Evolutionary conservation across 2,329 filamentous ascomycete genomes (phyloP), one percentile per base, ranked within the genome.

Genomic region (Colletotrichum spaethianum): DNA sequence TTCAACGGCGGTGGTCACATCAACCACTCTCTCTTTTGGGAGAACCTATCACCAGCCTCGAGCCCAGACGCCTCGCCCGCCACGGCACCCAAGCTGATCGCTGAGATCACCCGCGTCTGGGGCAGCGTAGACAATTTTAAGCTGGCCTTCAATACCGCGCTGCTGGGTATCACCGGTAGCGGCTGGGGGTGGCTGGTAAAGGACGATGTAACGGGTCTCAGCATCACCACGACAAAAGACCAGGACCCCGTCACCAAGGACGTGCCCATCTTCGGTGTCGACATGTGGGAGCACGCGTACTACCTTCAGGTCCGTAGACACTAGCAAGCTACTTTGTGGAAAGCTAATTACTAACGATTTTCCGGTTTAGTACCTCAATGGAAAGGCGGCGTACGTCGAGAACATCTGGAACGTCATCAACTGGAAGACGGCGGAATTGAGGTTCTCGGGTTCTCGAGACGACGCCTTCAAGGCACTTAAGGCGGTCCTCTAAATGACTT

Each of bases 211-310:
- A 88, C 84, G 1, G 87, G 86, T 1, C 81, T 97, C 75, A 88
- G 90, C 68, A 93, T 97, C 75, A 86, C 93, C 11, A 94, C 92
- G 0, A 95, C 93, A n/a, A 94, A 94, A 80, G 94, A 97, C 79
- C 94, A 97, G 84, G 94, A 97, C 78, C 92, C 92, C 1, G 88
- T 94, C 5, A 88, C 92, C 16, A 77, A 85, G 20, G 87, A 89
- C 5, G 87, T 90, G n/a, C 92, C 92, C 11, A 83, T 97, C 26
- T 86, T 95, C 52, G 94, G 94, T 0, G 87, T 97, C 2, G 94
- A 97, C 80, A 96, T 97, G 90, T 97, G 94, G 94, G 94, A 97
- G 84, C 94, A 97, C 84, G 94, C 94, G 0, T 97, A 97, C 80
- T 97, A 97, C 79, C 83, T 97, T 23, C 94, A 94, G 86, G 90